Evolutionary conservation across 306 rosid genomes (phyloP), one percentile per base, ranked within the genome.

Genomic region (Citrullus colocynthis): DNA sequence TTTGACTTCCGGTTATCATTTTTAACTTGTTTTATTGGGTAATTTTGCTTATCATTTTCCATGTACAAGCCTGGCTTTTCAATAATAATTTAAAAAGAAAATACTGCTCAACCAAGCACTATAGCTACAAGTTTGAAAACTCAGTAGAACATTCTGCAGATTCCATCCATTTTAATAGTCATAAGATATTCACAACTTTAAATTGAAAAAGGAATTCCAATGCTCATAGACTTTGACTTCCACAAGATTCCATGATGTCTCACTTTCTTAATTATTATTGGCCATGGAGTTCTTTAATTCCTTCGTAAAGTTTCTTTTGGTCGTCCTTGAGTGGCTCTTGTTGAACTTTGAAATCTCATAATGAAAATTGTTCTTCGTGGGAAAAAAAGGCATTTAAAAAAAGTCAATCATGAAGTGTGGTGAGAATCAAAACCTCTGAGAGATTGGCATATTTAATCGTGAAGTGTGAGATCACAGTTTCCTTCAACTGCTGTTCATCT

Each of bases 401-500:
- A 76, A 1, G 21, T 20, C 13, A 55, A 75, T 20, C 11, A n/a
- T 45, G 39, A 48, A 60, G 37, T 48, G 64, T 6, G 6, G 37
- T 81, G 48, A 82, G 21, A 78, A 78, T 64, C 72, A 75, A 87
- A 81, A 93, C 99, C 99, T 95, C 93, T 6, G 97, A 82, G 75
- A 90, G 77, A 70, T 85, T 86, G 55, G 91, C 83, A 84, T 80
- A 95, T 87, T 87, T 90, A 56, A 81, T 82, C 89, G 80, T 70
- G 80, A 95, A 88, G 88, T 77, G 86, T 24, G 93, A 89, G 79
- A 85, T 83, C 82, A 89, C 87, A 17, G 86, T 81, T 82, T 90
- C 93, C 88, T 90, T 95, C 85, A 95, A 82, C 75, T 81, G 74
- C 24, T 82, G 87, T 73, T 85, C 96, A 83, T 92, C 90, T 78